Conservation (phyloP, 805 yeast species). For the Kodamaea hsintzibuensis region DNA sequence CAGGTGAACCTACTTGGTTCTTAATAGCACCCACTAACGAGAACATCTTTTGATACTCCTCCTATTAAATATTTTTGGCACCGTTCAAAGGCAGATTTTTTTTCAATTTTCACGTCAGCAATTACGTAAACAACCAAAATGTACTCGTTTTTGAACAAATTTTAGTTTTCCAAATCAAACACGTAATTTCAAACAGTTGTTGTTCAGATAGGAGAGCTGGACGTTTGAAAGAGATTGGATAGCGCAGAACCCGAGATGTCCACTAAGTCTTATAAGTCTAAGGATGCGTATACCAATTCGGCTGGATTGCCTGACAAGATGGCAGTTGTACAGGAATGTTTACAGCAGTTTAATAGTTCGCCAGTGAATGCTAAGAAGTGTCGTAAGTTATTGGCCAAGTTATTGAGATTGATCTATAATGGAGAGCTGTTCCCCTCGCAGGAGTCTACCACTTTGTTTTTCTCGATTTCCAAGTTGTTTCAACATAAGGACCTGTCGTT, state of each 20-base stretch:
- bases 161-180: conserved; percentile 15
- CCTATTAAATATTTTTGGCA: background rate
- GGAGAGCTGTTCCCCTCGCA: conserved; percentile 87
- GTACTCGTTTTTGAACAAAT: conserved; percentile 1
- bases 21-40: conserved; percentile 17
- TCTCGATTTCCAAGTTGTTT: conserved; percentile 90
- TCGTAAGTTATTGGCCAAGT: conserved; percentile 76
- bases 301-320: conserved; percentile 84
- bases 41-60: conserved; percentile 20
- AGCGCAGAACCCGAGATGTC: conserved; percentile 56
- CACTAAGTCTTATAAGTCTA: conserved; percentile 77
- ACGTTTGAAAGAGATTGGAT: background rate
- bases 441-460: conserved; percentile 91
- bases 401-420: conserved; percentile 75
- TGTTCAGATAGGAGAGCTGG: background rate
- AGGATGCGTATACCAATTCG: conserved; percentile 60
- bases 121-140: background rate
- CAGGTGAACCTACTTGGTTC: conserved; percentile 17
- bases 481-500: conserved; percentile 86
- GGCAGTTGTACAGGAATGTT: conserved; percentile 95
- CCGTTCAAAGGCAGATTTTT: background rate
- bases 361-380: conserved; percentile 88
- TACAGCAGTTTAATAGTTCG: conserved; percentile 87
- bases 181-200: conserved; percentile 12
- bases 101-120: conserved; percentile 4